Evolutionary conservation across 192 early-diverging fungal species (phyloP), one percentile per base, ranked within the genome.

Genomic region (Coemansia reversa): DNA sequence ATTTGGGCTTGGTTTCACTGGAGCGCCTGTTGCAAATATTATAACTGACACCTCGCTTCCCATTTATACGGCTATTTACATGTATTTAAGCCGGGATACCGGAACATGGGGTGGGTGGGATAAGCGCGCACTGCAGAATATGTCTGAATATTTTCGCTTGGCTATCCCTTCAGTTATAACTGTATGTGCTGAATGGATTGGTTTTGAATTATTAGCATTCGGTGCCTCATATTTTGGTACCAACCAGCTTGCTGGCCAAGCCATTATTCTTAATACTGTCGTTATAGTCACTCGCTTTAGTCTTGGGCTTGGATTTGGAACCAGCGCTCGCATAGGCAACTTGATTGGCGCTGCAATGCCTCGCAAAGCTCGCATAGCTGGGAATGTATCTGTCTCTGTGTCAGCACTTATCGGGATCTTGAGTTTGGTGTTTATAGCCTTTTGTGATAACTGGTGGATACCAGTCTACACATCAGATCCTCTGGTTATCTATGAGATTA

Each of bases 101-200:
- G 84, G 90, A 29, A 85, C 84, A 9, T 98, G 92, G 94, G 93
- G 92, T 48, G 94, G 93, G 3, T 94, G 89, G 88, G 86, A 88
- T 7, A 66, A 72, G n/a, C 84, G 86, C 39, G 86, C 88, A 6
- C 69, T 93, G 53, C 72, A 83, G 52, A 84, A 81, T 45, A 88
- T 88, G 86, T 67, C 62, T 6, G 74, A 74, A 24, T 90, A 85
- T 60, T 59, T 86, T 57, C 78, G 73, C 24, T 73, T 98, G 29
- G 94, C 91, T 5, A 52, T 92, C 5, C 92, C 94, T 0, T 90
- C 91, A 0, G 83, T 92, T 12, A 63, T 91, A 30, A 93, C 94
- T 85, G 81, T 89, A 14, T 87, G 89, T 55, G 76, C 84, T 16
- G 92, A 93, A 65, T 93, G 92, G 92, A 84, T 88, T 83, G 85